Conservation (phyloP, 805 yeast species). For the Priceomyces melissophilus region DNA sequence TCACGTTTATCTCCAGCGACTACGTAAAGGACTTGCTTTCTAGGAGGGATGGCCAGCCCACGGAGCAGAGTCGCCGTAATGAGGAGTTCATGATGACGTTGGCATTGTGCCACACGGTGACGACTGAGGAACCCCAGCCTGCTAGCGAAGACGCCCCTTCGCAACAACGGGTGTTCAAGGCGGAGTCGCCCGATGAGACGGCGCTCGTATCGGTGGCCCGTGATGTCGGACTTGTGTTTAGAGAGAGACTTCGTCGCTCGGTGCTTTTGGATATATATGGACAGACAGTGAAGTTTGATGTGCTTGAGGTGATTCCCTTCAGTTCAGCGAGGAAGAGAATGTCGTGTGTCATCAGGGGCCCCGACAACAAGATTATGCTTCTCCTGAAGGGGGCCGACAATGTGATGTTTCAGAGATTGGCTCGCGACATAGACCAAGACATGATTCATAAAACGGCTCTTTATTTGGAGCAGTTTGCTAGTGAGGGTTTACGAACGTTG, state of each 20-base stretch:
- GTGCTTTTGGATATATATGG: slow-evolving; percentile 48
- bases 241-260: slow-evolving; percentile 49
- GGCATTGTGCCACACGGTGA: slow-evolving; percentile 73
- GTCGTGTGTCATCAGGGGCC: slow-evolving; percentile 61
- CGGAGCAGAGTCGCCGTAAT: slow-evolving; percentile 44
- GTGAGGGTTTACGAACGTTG: slow-evolving; percentile 75
- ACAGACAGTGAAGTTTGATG: slow-evolving; percentile 38
- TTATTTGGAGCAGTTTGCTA: slow-evolving; percentile 66
- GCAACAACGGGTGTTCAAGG: slow-evolving; percentile 51
- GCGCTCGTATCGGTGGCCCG: slow-evolving; percentile 76
- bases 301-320: slow-evolving; percentile 59
- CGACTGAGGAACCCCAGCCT: slow-evolving; percentile 43
- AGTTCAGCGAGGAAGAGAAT: slow-evolving; percentile 73
- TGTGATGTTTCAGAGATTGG: slow-evolving; percentile 48
- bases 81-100: slow-evolving; percentile 60
- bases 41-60: slow-evolving; percentile 19
- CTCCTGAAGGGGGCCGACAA: slow-evolving; percentile 76
- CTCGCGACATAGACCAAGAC: slow-evolving; percentile 34
- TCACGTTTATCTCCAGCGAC: slow-evolving; percentile 63
- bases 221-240: slow-evolving; percentile 65
- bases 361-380: slow-evolving; percentile 42
- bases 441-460: slow-evolving; percentile 55
- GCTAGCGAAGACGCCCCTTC: slow-evolving; percentile 31
- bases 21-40: slow-evolving; percentile 51
- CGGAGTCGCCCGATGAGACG: slow-evolving; percentile 82